Base-by-base conservation (phyloP, 768 basidiomycete species). In the Termitomyces sp. region DNA sequence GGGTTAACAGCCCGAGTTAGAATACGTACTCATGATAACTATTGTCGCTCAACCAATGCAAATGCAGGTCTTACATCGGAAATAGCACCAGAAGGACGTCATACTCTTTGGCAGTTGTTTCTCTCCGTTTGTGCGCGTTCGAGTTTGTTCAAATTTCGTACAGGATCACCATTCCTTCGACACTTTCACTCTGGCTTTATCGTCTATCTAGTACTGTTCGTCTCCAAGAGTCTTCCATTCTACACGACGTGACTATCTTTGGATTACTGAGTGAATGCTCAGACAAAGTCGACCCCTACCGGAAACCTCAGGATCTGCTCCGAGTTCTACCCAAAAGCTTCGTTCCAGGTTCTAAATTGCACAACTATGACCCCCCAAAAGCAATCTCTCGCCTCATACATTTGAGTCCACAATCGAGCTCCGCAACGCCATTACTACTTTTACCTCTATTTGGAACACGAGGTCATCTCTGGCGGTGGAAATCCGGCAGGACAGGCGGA, bases 91-190 rank as follows among this genome's bases (percentile, higher is more conserved):
- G 3, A 69, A 78, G 63, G 79, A 84, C 53, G 82, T 88, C 60
- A 86, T 81, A 0, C 75, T 93, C 24, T 92, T 90, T 62, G 84
- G 77, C 9, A 79, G 82, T 52, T 90, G 87, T 66, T 90, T 90
- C 66, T 91, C 88, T 66, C 88, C 89, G 0, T 92, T 92, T 66
- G 90, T 92, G 2, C 90, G 79, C 84, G 0, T 75, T 92, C 31
- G 90, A 93, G 68, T 79, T 81, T 60, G 80, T 90, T 22, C 78
- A 75, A 1, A 81, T 92, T 46, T 81, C 84, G 2, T 92, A 94
- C 72, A 81, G 85, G 67, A 88, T 87, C 15, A 56, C 9, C 26
- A 18, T 24, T n/a, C 15, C 20, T 16, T 31, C 2, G 9, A 20
- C 6, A 9, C 12, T 44, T 1, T 13, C 13, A 16, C 18, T 1